Evolutionary conservation across 495 filamentous ascomycete species (phyloP).

Genomic region (Peziza echinospora): DNA sequence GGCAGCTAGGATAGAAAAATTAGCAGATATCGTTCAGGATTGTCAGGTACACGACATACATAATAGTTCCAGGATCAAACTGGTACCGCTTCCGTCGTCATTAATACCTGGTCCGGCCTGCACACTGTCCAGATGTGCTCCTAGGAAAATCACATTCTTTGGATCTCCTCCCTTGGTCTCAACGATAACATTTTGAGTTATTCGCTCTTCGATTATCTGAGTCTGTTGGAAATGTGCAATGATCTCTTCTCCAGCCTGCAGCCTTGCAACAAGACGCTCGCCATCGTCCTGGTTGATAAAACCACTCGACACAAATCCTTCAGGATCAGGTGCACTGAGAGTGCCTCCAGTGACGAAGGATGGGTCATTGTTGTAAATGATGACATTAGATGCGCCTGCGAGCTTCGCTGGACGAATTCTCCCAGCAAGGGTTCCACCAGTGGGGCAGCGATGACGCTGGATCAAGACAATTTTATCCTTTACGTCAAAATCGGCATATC

Average conservation of each 20-base stretch:
- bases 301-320: slow-evolving; percentile 18
- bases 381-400: slow-evolving; percentile 22
- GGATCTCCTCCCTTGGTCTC: slow-evolving; percentile 23
- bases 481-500: slow-evolving; percentile 22
- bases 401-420: slow-evolving; percentile 21
- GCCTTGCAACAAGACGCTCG: slow-evolving; percentile 11
- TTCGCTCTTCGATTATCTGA: slow-evolving; percentile 21
- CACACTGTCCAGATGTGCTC: slow-evolving; percentile 27
- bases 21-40: too few relatives aligned
- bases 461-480: slow-evolving; percentile 27
- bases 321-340: slow-evolving; percentile 20
- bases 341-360: slow-evolving; percentile 18
- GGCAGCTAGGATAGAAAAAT: too few relatives aligned
- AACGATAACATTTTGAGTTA: slow-evolving; percentile 24
- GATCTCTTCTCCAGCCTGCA: slow-evolving; percentile 18
- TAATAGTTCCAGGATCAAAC: slow-evolving; percentile 22
- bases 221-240: slow-evolving; percentile 22
- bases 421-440: slow-evolving; percentile 24
- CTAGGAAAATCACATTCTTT: slow-evolving; percentile 23
- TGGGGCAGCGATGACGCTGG: slow-evolving; percentile 21
- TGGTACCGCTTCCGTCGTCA: slow-evolving; percentile 24
- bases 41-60: neutral
- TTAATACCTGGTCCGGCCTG: slow-evolving; percentile 25
- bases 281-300: slow-evolving; percentile 23
- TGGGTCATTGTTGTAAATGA: slow-evolving; percentile 21